Conservation (phyloP, 345 rosid genomes). For the Cardamine occulta region DNA sequence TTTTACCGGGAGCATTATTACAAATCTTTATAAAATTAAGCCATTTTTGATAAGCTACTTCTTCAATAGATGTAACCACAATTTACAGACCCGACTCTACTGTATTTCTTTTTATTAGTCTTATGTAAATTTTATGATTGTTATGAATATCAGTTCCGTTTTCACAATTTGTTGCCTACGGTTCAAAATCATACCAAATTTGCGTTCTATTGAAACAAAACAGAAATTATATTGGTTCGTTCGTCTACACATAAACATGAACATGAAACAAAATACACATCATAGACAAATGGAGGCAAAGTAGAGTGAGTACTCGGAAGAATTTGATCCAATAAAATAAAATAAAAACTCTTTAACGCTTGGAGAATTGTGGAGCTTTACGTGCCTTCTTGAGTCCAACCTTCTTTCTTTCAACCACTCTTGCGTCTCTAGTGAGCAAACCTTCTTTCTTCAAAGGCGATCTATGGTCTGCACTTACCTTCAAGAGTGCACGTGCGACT, state of each 20-base stretch:
- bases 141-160: neutral
- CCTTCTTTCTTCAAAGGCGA: slow-evolving; percentile 77
- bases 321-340: slow-evolving; percentile 25
- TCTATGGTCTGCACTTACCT: slow-evolving; percentile 79
- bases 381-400: slow-evolving; percentile 96
- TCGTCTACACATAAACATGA: slow-evolving; percentile 27
- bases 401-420: slow-evolving; percentile 95
- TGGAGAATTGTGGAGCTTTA: slow-evolving; percentile 89
- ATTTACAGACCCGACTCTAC: too few relatives aligned
- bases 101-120: too few relatives aligned
- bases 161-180: neutral
- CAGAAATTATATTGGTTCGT: slow-evolving; percentile 17
- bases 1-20: too few relatives aligned
- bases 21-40: too few relatives aligned
- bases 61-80: too few relatives aligned
- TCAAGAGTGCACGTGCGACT: slow-evolving; percentile 84
- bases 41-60: too few relatives aligned
- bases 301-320: slow-evolving; percentile 11
- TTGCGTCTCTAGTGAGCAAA: slow-evolving; percentile 82
- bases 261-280: slow-evolving; percentile 17
- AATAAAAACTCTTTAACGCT: slow-evolving; percentile 62
- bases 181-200: slow-evolving; percentile 12
- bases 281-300: slow-evolving; percentile 18
- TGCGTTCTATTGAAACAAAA: slow-evolving; percentile 10
- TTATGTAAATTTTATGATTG: too few relatives aligned